Evolutionary conservation across 177 flowering plant species (phyloP), one percentile per base, ranked within the genome.

Genomic region (Vitis hybrid): DNA sequence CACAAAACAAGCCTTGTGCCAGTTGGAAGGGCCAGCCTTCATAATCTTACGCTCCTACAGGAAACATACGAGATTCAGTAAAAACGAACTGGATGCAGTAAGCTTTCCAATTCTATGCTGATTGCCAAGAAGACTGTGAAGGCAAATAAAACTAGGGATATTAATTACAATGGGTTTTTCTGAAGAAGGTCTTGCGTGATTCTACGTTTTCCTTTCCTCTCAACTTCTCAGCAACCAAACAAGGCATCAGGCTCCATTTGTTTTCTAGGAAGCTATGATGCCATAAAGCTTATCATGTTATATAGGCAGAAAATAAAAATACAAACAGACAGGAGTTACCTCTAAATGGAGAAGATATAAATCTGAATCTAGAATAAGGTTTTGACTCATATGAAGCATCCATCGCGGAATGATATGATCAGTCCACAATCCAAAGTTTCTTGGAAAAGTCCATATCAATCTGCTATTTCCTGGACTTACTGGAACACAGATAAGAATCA

Each of bases 391-490:
- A 76, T 94, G 97, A 79, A 90, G 84, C 31, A 90, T 70, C 98
- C 97, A 94, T 69, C 90, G 67, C 19, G 97, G 96, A 67, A 94
- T 65, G 18, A 94, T 26, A 59, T 73, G 75, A 60, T 92, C 94
- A 18, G 87, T 74, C 94, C 91, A 90, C 51, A 82, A 70, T 8
- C 81, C 84, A 77, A 87, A 89, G 65, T 94, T 92, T 76, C 95
- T 87, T 0, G 95, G 97, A 75, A 86, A 85, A 6, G 74, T 61
- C 89, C 89, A 89, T 76, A 94, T 90, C 76, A 94, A 74, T 81
- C 97, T 88, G 83, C 97, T 92, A 5, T 82, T 75, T 57, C 98
- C 98, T 0, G 98, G 97, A 77, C 93, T 88, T 22, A 94, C 97
- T 8, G 98, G 98, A 75, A 94, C 67, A 70, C 97, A 92, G 18